phyloP scores from a whole-genome alignment of 768 basidiomycete species.

The Hypsizygus marmoreus region DNA sequence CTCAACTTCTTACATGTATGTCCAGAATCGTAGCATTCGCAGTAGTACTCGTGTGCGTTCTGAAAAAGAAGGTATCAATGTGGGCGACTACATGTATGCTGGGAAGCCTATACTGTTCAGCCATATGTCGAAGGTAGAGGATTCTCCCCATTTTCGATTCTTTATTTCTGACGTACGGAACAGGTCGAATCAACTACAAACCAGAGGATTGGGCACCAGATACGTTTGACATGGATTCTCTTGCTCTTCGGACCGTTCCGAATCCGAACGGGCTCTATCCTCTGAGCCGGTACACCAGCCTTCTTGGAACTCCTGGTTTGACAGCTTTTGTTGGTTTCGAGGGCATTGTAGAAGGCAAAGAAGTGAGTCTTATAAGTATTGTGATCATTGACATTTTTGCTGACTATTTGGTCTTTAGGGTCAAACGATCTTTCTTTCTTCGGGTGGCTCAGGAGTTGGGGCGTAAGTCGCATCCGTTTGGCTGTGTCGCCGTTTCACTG shows the following conservation, averaged over 20 bases:
- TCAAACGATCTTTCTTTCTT: constrained; percentile 27
- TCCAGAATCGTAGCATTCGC: constrained; percentile 30
- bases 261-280: constrained; percentile 5
- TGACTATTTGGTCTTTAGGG: constrained; percentile 15
- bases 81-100: constrained; percentile 35
- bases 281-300: constrained; percentile 2
- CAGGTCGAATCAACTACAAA: constrained; percentile 12
- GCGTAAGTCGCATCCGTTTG: constrained; percentile 18
- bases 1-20: neutral
- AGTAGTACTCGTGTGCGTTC: constrained; percentile 38
- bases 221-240: constrained; percentile 18
- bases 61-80: constrained; percentile 24
- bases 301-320: constrained; percentile 22
- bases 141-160: neutral
- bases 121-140: constrained; percentile 11
- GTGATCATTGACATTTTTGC: neutral
- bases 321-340: constrained; percentile 35
- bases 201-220: constrained; percentile 13
- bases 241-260: constrained; percentile 14
- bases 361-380: constrained; percentile 24
- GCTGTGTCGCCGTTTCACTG: neutral
- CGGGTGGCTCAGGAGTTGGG: constrained; percentile 32
- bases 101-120: constrained; percentile 18
- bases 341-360: constrained; percentile 28
- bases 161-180: constrained; percentile 14